Conservation (phyloP, 2,329 filamentous ascomycete species). For the Bipolaris oryzae region DNA sequence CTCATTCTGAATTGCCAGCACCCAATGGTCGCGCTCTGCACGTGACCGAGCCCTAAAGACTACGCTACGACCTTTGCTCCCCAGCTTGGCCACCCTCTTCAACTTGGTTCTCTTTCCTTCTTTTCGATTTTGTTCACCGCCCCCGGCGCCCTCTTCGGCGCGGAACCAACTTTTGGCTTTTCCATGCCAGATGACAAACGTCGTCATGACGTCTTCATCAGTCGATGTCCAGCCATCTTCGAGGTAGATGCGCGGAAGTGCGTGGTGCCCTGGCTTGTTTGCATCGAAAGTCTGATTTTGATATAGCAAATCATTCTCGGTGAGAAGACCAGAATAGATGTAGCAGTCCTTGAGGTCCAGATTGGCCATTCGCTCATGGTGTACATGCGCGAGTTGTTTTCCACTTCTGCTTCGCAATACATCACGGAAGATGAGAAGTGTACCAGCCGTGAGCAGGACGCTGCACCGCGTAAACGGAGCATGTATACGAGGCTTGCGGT, state of each 20-base stretch:
- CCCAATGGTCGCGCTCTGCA: slow-evolving; percentile 71
- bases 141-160: slow-evolving; percentile 42
- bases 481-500: slow-evolving; percentile 67
- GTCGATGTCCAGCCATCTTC: slow-evolving; percentile 66
- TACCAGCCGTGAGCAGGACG: slow-evolving; percentile 65
- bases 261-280: slow-evolving; percentile 64
- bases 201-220: slow-evolving; percentile 70
- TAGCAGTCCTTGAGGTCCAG: slow-evolving; percentile 69
- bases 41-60: slow-evolving; percentile 70
- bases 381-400: slow-evolving; percentile 63
- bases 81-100: slow-evolving; percentile 65
- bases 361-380: slow-evolving; percentile 65
- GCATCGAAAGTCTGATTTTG: slow-evolving; percentile 68
- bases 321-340: slow-evolving; percentile 68
- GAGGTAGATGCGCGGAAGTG: slow-evolving; percentile 65
- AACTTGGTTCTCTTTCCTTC: slow-evolving; percentile 57
- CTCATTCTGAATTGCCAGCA: slow-evolving; percentile 68
- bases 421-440: slow-evolving; percentile 67
- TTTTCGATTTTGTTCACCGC: slow-evolving; percentile 34
- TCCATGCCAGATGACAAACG: slow-evolving; percentile 70
- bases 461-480: slow-evolving; percentile 65
- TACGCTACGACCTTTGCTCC: slow-evolving; percentile 65
- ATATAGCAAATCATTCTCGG: slow-evolving; percentile 67
- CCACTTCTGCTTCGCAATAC: slow-evolving; percentile 62
- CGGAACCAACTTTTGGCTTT: slow-evolving; percentile 63